These are phyloP conservation scores for Aspergillus bombycis DNA, from an alignment of 2,329 filamentous ascomycete species.

Conservation along the genomic window DNA sequence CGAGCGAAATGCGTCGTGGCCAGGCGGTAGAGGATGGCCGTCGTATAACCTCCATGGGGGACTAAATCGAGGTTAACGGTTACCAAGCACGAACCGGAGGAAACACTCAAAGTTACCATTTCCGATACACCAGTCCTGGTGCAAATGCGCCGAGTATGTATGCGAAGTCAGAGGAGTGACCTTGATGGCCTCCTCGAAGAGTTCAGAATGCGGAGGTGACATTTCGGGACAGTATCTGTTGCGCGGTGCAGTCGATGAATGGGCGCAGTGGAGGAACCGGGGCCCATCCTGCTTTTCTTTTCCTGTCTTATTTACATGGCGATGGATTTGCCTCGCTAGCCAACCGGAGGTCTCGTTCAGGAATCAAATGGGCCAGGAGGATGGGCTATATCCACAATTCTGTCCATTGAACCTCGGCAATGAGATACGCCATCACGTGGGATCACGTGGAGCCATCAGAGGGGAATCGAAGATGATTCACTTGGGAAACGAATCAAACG, in stretches of 20 bases:
- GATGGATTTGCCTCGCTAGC: not conserved
- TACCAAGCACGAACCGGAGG: not conserved
- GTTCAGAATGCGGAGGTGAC: not conserved
- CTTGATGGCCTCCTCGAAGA: conserved; percentile 7
- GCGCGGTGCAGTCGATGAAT: not conserved
- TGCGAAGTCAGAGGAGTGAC: not conserved
- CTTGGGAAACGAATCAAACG: no score
- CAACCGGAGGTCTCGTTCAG: not conserved
- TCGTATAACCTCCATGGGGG: conserved; percentile 10
- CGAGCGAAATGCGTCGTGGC: not conserved
- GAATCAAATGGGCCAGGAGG: no score
- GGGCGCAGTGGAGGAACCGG: not conserved
- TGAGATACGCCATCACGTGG: not conserved
- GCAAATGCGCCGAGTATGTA: conserved; percentile 4
- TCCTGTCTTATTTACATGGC: not conserved
- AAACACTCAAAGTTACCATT: not conserved
- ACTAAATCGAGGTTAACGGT: not conserved
- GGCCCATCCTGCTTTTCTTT: not conserved
- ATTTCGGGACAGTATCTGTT: not conserved
- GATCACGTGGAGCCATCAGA: not conserved
- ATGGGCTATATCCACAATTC: not conserved
- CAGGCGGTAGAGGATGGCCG: conserved; percentile 4
- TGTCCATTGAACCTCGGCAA: not conserved
- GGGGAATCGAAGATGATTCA: no score
- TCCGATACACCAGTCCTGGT: conserved; percentile 7